These are phyloP conservation scores for Ascodesmis nigricans DNA, from an alignment of 495 filamentous ascomycete genomes.

Conservation along the genomic window DNA sequence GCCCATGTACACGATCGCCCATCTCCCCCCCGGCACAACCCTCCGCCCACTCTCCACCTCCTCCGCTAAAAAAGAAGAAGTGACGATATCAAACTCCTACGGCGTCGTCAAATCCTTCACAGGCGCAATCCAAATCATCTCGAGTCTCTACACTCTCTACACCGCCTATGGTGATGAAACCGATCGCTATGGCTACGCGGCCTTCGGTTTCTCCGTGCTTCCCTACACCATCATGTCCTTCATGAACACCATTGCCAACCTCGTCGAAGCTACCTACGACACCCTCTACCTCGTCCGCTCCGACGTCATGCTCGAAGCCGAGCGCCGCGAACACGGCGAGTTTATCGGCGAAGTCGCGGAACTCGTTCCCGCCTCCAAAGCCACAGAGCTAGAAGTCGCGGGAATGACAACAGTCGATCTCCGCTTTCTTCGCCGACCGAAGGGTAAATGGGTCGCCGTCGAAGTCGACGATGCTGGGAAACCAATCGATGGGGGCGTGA, in stretches of 20 bases:
- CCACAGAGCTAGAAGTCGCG: constrained; percentile 1
- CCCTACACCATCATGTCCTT: constrained; percentile 48
- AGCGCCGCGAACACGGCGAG: constrained; percentile 15
- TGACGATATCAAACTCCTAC: constrained; percentile 19
- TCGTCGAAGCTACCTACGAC: constrained; percentile 24
- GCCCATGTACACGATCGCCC: constrained; percentile 9
- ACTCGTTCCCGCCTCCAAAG: constrained; percentile 7
- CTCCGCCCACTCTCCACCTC: constrained; percentile 10
- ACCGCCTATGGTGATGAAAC: constrained; percentile 24
- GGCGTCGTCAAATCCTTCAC: constrained; percentile 21
- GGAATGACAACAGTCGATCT: constrained; percentile 8
- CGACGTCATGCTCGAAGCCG: constrained; percentile 27
- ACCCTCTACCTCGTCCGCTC: constrained; percentile 25
- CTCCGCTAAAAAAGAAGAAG: constrained; percentile 16
- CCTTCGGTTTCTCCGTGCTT: constrained; percentile 27
- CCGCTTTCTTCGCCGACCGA: constrained; percentile 13
- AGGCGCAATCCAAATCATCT: constrained; percentile 25
- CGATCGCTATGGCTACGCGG: constrained; percentile 25
- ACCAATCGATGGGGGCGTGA: background rate
- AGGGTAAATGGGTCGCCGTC: constrained; percentile 3
- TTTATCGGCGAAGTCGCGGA: constrained; percentile 23
- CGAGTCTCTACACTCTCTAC: constrained; percentile 23
- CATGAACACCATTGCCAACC: constrained; percentile 33
- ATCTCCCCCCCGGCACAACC: constrained; percentile 12
- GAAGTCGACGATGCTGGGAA: constrained; percentile 2